Percentiles rank a stretch among this genome's conserved stretches.
Evolutionary conservation across 2,329 filamentous ascomycete genomes (phyloP).

Genomic region (Zasmidium angulare): DNA sequence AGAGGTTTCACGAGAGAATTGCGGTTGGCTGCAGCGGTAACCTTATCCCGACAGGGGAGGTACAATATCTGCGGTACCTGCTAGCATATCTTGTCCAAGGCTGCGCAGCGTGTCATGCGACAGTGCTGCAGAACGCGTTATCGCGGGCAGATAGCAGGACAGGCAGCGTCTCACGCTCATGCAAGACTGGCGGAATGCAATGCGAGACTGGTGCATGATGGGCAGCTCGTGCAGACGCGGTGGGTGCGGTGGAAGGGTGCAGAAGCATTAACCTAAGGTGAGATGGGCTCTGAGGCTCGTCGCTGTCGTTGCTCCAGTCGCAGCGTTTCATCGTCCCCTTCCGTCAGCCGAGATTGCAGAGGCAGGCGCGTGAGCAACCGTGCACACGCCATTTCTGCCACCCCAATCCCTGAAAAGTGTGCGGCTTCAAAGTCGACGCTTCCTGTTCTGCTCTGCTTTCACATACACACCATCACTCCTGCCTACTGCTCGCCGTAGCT

Average conservation of each 20-base stretch:
- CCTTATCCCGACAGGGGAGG: neutral
- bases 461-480: neutral
- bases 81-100: too few relatives aligned
- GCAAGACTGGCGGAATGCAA: neutral
- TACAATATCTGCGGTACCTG: neutral
- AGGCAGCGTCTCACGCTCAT: neutral
- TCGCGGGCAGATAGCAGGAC: neutral
- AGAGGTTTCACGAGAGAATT: neutral
- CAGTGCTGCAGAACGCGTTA: neutral
- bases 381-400: neutral
- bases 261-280: too few relatives aligned
- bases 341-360: neutral
- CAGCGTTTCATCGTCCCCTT: neutral
- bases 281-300: neutral
- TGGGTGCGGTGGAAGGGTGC: too few relatives aligned
- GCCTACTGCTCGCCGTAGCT: neutral
- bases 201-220: neutral
- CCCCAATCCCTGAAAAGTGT: neutral
- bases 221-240: neutral
- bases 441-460: neutral
- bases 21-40: neutral
- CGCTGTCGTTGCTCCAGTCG: neutral
- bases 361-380: neutral
- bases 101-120: conserved; percentile 4
- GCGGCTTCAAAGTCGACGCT: conserved; percentile 1